Percentiles rank a stretch among this genome's conserved stretches.
Evolutionary conservation across 1,284 basidiomycete species (phyloP).

Genomic region (Earliella scabrosa): DNA sequence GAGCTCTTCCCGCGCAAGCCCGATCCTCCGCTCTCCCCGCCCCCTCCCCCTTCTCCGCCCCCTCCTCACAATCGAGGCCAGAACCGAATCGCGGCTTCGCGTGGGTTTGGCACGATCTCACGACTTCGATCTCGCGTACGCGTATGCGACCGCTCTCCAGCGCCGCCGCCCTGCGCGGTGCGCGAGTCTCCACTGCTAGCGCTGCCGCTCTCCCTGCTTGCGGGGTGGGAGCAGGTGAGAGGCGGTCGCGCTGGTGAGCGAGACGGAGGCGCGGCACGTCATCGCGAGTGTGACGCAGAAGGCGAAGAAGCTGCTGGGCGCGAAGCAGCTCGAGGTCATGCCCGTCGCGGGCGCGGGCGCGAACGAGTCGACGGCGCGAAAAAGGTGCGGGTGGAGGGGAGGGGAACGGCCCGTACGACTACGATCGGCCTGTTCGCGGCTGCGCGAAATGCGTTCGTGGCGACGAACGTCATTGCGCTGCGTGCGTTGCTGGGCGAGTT

Average conservation of each 20-base stretch:
- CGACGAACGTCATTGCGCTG: constrained; percentile 84
- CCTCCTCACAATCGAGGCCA: constrained; percentile 8
- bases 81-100: constrained; percentile 66
- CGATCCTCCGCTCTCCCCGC: constrained; percentile 7
- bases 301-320: constrained; percentile 76
- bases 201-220: constrained; percentile 28
- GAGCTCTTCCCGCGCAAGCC: constrained; percentile 61
- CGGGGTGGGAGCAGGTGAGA: constrained; percentile 32
- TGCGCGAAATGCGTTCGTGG: constrained; percentile 82
- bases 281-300: constrained; percentile 86
- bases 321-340: constrained; percentile 65
- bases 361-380: constrained; percentile 3
- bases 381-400: constrained; percentile 28
- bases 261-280: constrained; percentile 84
- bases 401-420: constrained; percentile 59
- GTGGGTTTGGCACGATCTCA: constrained; percentile 89
- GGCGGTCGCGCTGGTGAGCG: constrained; percentile 55
- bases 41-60: background rate
- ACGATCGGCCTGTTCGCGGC: constrained; percentile 66
- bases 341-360: constrained; percentile 27
- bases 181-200: constrained; percentile 10
- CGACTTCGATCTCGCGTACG: constrained; percentile 74
- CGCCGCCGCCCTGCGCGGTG: constrained; percentile 40
- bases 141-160: constrained; percentile 68
- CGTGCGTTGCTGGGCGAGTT: constrained; percentile 86